Conservation (phyloP, 495 filamentous ascomycete genomes). For the Paragyromitra xinjiangensis region DNA sequence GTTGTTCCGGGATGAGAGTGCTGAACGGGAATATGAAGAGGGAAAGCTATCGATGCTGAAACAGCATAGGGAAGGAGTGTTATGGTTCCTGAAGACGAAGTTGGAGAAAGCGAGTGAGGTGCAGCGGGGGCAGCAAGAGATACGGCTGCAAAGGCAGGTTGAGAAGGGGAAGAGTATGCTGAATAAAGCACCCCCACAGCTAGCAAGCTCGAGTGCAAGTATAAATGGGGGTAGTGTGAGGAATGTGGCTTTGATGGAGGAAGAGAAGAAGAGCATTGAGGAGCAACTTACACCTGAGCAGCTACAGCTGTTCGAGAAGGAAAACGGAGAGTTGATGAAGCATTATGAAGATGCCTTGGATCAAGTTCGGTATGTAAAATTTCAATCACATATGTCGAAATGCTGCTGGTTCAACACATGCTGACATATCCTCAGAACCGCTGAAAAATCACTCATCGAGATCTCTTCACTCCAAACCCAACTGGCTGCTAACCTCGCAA, state of each 20-base stretch:
- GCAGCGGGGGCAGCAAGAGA: slow-evolving; percentile 91
- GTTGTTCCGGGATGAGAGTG: slow-evolving; percentile 60
- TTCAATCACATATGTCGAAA: not conserved
- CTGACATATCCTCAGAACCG: slow-evolving; percentile 67
- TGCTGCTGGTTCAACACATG: not conserved
- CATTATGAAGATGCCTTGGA: slow-evolving; percentile 90
- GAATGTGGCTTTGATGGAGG: slow-evolving; percentile 51
- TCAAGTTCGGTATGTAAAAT: slow-evolving; percentile 81
- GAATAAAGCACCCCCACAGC: slow-evolving; percentile 68
- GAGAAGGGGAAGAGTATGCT: slow-evolving; percentile 90
- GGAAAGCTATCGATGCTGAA: slow-evolving; percentile 68
- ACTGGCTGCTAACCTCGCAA: slow-evolving; percentile 81
- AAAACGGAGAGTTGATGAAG: slow-evolving; percentile 90
- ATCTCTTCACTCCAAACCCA: slow-evolving; percentile 92
- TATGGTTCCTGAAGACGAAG: slow-evolving; percentile 79
- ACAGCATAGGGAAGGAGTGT: slow-evolving; percentile 76
- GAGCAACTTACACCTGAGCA: slow-evolving; percentile 79
- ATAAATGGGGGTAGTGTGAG: slow-evolving; percentile 25
- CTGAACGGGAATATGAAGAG: slow-evolving; percentile 76
- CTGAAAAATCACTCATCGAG: slow-evolving; percentile 89
- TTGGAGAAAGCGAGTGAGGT: slow-evolving; percentile 77
- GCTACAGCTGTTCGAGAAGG: slow-evolving; percentile 88
- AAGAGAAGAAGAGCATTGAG: slow-evolving; percentile 64
- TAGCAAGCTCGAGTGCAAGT: slow-evolving; percentile 35
- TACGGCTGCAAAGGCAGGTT: slow-evolving; percentile 78